Evolutionary conservation across 1,139 yeast species (phyloP).

Genomic region (Protomyces arabidopsidicola): DNA sequence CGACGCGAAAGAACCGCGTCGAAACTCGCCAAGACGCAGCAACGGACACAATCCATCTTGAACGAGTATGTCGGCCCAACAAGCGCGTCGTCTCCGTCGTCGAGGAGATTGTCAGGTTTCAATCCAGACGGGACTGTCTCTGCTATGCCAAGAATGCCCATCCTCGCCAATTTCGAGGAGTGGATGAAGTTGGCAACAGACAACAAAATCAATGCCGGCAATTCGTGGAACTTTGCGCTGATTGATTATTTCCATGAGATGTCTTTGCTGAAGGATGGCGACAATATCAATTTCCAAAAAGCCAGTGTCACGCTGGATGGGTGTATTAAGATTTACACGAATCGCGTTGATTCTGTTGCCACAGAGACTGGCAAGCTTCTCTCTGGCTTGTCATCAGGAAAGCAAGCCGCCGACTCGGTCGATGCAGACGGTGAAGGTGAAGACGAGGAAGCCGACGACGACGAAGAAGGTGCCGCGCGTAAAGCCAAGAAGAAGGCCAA

Average conservation of each 20-base stretch:
- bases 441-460: conserved; percentile 36
- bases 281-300: conserved; percentile 64
- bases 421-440: conserved; percentile 30
- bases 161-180: conserved; percentile 70
- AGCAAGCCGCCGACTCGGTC: conserved; percentile 31
- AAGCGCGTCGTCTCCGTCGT: conserved; percentile 4
- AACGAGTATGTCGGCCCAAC: not conserved
- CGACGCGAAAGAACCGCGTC: conserved; percentile 9
- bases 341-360: conserved; percentile 87
- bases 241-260: conserved; percentile 80
- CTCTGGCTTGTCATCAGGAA: conserved; percentile 56
- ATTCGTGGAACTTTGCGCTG: conserved; percentile 76
- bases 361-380: conserved; percentile 81
- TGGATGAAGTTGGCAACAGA: conserved; percentile 90
- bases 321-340: conserved; percentile 75
- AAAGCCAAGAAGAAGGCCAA: conserved; percentile 37
- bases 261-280: conserved; percentile 56
- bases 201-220: conserved; percentile 53
- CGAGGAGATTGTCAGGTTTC: not conserved
- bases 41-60: conserved; percentile 12
- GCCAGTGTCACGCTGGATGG: conserved; percentile 82
- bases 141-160: conserved; percentile 40
- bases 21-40: conserved; percentile 15
- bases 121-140: conserved; percentile 2
- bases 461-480: conserved; percentile 38